phyloP scores from a whole-genome alignment of 2,329 filamentous ascomycete genomes.

The Calonectria crousiana region DNA sequence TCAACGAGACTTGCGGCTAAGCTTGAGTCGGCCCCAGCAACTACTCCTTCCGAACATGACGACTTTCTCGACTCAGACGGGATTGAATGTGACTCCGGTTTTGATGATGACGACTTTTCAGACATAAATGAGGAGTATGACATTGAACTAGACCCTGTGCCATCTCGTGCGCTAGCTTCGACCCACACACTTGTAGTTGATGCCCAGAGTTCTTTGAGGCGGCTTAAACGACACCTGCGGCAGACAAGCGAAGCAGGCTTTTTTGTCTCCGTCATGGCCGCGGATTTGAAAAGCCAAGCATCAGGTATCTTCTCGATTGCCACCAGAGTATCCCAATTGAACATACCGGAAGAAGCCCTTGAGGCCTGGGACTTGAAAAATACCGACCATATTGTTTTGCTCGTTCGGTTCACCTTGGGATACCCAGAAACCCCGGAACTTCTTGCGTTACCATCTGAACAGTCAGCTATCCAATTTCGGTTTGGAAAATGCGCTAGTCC shows the following conservation, averaged over 20 bases:
- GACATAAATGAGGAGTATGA: conserved; percentile 29
- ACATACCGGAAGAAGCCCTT: conserved; percentile 79
- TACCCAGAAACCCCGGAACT: conserved; percentile 73
- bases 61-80: neutral
- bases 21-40: neutral
- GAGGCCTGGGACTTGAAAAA: conserved; percentile 80
- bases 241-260: conserved; percentile 75
- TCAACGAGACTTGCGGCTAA: conserved; percentile 30
- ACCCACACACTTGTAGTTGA: neutral
- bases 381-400: conserved; percentile 78
- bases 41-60: neutral
- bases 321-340: conserved; percentile 76
- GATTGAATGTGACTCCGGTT: conserved; percentile 18
- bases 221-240: conserved; percentile 56
- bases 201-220: conserved; percentile 9
- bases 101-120: conserved; percentile 25
- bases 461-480: conserved; percentile 64
- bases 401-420: conserved; percentile 73
- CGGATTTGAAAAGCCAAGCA: conserved; percentile 57
- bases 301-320: conserved; percentile 71
- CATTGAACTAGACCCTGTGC: conserved; percentile 33
- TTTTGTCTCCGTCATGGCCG: conserved; percentile 72
- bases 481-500: conserved; percentile 79
- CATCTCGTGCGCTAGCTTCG: neutral
- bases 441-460: conserved; percentile 52